Percentiles rank a stretch among this genome's conserved stretches.
Conservation (phyloP, 345 rosid genomes). For the Ricinus communis region DNA sequence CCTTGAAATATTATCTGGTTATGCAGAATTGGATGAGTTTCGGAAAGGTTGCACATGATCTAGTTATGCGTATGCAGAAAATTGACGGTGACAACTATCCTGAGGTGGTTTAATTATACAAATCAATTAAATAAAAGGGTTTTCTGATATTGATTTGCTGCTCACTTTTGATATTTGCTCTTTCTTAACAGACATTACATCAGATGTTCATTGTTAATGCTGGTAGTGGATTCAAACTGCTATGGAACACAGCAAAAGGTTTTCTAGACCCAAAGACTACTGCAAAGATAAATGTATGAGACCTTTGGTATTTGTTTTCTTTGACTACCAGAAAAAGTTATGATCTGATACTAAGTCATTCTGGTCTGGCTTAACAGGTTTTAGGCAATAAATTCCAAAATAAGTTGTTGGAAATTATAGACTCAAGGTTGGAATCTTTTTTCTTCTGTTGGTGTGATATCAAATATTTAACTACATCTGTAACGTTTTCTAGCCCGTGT, state of each 20-base stretch:
- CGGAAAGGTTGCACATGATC: slow-evolving; percentile 87
- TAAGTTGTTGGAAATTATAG: slow-evolving; percentile 76
- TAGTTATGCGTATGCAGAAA: slow-evolving; percentile 90
- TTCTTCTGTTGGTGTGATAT: slow-evolving; percentile 13
- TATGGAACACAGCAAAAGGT: slow-evolving; percentile 83
- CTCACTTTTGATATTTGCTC: slow-evolving; percentile 14
- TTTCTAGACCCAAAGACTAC: slow-evolving; percentile 95
- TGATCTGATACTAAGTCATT: slow-evolving; percentile 24
- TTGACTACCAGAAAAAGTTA: slow-evolving; percentile 11
- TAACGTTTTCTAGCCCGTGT: slow-evolving; percentile 8
- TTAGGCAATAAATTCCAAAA: slow-evolving; percentile 69
- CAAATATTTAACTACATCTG: background rate
- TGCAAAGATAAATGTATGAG: slow-evolving; percentile 75
- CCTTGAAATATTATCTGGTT: slow-evolving; percentile 18
- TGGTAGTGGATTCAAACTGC: slow-evolving; percentile 78
- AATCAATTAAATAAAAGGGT: background rate
- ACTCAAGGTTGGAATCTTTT: slow-evolving; percentile 55
- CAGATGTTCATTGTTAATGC: slow-evolving; percentile 92
- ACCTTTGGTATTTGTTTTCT: slow-evolving; percentile 2
- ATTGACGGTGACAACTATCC: slow-evolving; percentile 98
- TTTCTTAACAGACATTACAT: slow-evolving; percentile 83
- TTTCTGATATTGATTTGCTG: slow-evolving; percentile 8
- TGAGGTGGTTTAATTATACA: slow-evolving; percentile 55
- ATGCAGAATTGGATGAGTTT: slow-evolving; percentile 88
- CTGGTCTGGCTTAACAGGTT: slow-evolving; percentile 55